Base-by-base conservation (phyloP, 805 yeast genomes). In the Ogataea corticis region DNA sequence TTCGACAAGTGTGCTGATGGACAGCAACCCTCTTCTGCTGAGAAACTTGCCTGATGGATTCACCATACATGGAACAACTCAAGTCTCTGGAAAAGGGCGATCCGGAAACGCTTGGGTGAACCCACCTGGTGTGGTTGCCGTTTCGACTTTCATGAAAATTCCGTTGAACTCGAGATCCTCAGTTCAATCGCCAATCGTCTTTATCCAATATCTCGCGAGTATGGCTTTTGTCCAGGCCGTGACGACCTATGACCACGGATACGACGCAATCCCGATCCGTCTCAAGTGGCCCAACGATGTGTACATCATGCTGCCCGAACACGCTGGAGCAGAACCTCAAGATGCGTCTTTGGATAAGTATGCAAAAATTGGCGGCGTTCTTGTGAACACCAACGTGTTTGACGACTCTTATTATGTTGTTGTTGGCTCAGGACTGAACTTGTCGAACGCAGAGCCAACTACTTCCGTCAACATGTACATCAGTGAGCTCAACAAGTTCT, bases 251-350 rank as follows among this genome's bases (percentile, higher is more conserved):
- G 71, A 66, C 7, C 54, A 48, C 2, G 59, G 60, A 0, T 88
- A 83, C 61, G 83, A 80, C 16, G 84, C 80, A 37, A 66, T 94
- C 54, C 97, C 96, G 0, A 72, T 92, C 13, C 75, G 80, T 41
- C 75, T 94, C 48, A 94, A 94, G 62, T 94, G 99, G 99, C 99
- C 99, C 2, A 94, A 94, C 62, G 99, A 94, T 64, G 69, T 94
- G 12, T 94, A 88, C 60, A 80, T 85, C 3, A 62, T 80, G 55
- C 81, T 79, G 44, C 95, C 96, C 0, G 82, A 81, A 43, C 77
- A 69, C 52, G 75, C 75, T 34, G 59, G 61, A 2, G 54, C 60
- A 15, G 61, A 61, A 3, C 36, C 50, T 2, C 47, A 50, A 4
- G 18, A 33, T 5, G 51, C 56, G 10, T 52, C 61, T 12, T 72